Evolutionary conservation across 768 basidiomycete genomes (phyloP).

Genomic region (Cytidiella melzeri): DNA sequence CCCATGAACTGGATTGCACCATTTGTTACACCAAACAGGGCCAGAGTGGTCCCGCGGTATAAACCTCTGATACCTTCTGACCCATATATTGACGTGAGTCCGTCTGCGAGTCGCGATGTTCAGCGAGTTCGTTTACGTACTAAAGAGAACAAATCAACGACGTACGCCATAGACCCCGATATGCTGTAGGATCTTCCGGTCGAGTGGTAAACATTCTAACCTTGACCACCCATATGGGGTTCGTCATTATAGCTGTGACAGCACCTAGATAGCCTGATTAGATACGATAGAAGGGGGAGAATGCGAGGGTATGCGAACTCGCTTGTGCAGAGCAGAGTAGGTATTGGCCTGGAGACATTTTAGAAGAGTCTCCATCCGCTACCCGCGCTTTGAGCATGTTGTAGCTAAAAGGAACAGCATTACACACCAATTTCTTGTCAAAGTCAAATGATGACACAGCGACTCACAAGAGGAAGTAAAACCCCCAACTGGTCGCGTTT

Average conservation of each 20-base stretch:
- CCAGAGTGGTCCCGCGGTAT: slow-evolving; percentile 83
- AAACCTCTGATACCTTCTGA: slow-evolving; percentile 76
- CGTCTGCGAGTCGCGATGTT: slow-evolving; percentile 38
- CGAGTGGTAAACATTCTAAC: slow-evolving; percentile 92
- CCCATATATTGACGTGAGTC: slow-evolving; percentile 61
- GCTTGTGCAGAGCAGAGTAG: slow-evolving; percentile 92
- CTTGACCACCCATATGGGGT: slow-evolving; percentile 97
- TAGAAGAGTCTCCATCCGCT: slow-evolving; percentile 56
- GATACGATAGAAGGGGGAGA: slow-evolving; percentile 7
- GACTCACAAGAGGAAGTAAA: slow-evolving; percentile 96
- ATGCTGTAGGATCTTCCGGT: slow-evolving; percentile 60
- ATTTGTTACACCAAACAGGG: slow-evolving; percentile 88
- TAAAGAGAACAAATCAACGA: neutral
- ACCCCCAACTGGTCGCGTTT: slow-evolving; percentile 94
- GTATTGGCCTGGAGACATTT: slow-evolving; percentile 72
- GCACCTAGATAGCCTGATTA: slow-evolving; percentile 53
- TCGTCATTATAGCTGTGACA: slow-evolving; percentile 88
- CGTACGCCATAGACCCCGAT: slow-evolving; percentile 75
- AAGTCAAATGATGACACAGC: neutral
- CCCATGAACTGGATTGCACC: slow-evolving; percentile 94
- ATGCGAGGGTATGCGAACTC: slow-evolving; percentile 57
- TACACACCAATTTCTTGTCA: neutral
- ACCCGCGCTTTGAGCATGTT: slow-evolving; percentile 87
- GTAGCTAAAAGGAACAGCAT: slow-evolving; percentile 48
- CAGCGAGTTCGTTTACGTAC: neutral